A percentile compares a stretch with the other conserved stretches of the same genome.
Evolutionary conservation across 768 basidiomycete genomes (phyloP).

Genomic region (Panus rudis): DNA sequence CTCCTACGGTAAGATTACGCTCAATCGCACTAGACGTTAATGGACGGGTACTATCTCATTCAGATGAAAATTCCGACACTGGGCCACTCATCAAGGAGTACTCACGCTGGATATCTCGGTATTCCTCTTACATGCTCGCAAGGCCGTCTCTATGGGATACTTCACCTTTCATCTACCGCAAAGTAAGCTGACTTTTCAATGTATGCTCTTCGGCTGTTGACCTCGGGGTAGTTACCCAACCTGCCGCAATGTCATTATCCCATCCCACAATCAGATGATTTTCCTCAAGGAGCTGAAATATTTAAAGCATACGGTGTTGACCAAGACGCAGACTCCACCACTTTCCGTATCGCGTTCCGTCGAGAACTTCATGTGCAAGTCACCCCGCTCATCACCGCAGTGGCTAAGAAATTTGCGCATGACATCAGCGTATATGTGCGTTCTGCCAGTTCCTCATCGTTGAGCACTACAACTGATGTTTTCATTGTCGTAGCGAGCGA

Average conservation of each 20-base stretch:
- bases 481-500: slow-evolving; percentile 23
- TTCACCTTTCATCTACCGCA: slow-evolving; percentile 36
- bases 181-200: slow-evolving; percentile 27
- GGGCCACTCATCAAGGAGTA: slow-evolving; percentile 26
- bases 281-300: too few relatives aligned
- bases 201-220: not conserved
- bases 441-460: not conserved
- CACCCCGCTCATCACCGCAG: slow-evolving; percentile 51
- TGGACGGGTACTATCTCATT: not conserved
- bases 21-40: not conserved
- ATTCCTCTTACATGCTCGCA: slow-evolving; percentile 28
- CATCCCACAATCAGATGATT: too few relatives aligned
- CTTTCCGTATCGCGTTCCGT: slow-evolving; percentile 34
- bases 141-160: slow-evolving; percentile 38
- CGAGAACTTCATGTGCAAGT: slow-evolving; percentile 35
- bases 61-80: slow-evolving; percentile 1
- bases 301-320: too few relatives aligned
- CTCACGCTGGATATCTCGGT: slow-evolving; percentile 41
- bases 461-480: not conserved
- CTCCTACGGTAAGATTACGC: slow-evolving; percentile 41
- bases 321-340: slow-evolving; percentile 29
- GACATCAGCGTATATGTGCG: slow-evolving; percentile 43
- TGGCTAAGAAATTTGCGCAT: slow-evolving; percentile 36
- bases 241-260: too few relatives aligned
- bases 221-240: too few relatives aligned